Evolutionary conservation across 78 protist species (phyloP), one percentile per base, ranked within the genome.

Genomic region (Dictyostelium capitatum): DNA sequence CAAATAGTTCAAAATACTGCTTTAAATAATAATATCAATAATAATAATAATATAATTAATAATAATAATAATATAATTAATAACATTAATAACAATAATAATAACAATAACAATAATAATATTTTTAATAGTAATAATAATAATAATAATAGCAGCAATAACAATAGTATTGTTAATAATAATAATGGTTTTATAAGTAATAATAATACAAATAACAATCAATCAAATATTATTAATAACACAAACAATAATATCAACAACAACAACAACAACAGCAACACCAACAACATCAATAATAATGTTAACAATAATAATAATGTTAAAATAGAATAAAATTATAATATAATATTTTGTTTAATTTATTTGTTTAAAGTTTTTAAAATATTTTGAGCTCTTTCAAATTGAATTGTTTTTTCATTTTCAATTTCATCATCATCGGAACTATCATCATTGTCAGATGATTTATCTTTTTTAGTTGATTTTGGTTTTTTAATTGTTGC

Each of bases 371-470:
- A 37, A 37, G 28, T 25, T n/a, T 28, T 56, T 50, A 50, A 12
- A 50, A 50, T 51, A 28, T 32, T 77, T 77, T 77, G 82, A 23
- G 41, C 41, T 77, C 82, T 77, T 77, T 77, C 51, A 30, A n/a
- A 20, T 15, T 64, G 12, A 20, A 67, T 46, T 64, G 70, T 82
- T 6, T 72, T 54, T 72, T 37, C 51, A 53, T 83, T 77, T 37
- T 80, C 85, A 23, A 46, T 56, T 19, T 80, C 73, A n/a, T 53
- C 70, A 17, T 57, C 72, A 56, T 25, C 32, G 23, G 41, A 80
- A 72, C n/a, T n/a, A n/a, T n/a, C n/a, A n/a, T 72, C 74, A 10
- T n/a, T n/a, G n/a, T 51, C 80, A 72, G 32, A 23, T 41, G 50
- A 51, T 19, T 19, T n/a, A 28, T 67, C 75, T 30, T 32, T 32